Conservation (phyloP, 805 yeast species). For the Sugiyamaella boreocaroliniensis region DNA sequence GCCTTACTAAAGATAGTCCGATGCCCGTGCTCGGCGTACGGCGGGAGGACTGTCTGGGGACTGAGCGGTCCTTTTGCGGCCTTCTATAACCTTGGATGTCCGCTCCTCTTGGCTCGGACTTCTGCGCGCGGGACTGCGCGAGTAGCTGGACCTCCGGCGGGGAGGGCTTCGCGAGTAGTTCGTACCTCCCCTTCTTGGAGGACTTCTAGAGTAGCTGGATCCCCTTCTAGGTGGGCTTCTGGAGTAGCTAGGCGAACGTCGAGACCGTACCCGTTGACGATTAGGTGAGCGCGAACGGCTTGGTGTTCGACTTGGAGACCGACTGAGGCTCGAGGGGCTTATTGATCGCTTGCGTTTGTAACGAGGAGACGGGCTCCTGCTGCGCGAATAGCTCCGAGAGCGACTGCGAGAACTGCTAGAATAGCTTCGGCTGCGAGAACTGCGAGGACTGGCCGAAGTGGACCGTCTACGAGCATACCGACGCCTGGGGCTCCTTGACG, state of each 20-base stretch:
- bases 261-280: too few relatives aligned
- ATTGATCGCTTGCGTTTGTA: too few relatives aligned
- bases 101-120: neutral
- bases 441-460: too few relatives aligned
- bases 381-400: slow-evolving; percentile 2
- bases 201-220: neutral
- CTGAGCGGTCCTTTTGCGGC: neutral
- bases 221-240: neutral
- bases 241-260: neutral
- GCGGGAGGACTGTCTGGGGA: slow-evolving; percentile 3
- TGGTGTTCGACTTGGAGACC: too few relatives aligned
- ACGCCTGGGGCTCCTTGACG: too few relatives aligned
- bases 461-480: too few relatives aligned
- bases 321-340: too few relatives aligned
- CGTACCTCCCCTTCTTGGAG: neutral
- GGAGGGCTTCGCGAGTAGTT: neutral
- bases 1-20: slow-evolving; percentile 7
- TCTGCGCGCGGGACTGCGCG: too few relatives aligned
- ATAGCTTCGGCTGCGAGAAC: slow-evolving; percentile 9
- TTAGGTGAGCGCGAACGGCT: too few relatives aligned
- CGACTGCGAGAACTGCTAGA: slow-evolving; percentile 18
- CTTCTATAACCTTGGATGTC: neutral
- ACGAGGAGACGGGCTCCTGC: neutral
- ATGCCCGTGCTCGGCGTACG: slow-evolving; percentile 10
- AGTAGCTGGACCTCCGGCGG: too few relatives aligned